Conservation (phyloP, 2,329 filamentous ascomycete genomes). For the Talaromyces amestolkiae region DNA sequence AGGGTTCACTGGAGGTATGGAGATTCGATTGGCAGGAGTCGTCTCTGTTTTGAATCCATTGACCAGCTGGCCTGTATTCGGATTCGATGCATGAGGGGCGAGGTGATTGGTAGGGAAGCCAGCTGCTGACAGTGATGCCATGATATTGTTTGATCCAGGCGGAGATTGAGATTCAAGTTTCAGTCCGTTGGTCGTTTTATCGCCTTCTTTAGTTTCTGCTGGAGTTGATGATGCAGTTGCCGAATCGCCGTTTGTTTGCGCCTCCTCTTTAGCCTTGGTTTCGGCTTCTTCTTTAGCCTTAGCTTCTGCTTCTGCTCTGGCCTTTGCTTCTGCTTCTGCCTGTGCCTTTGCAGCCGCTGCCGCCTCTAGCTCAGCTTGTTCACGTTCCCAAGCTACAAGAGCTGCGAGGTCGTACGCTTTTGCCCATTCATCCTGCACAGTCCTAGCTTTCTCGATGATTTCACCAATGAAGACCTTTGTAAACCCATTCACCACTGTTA, state of each 20-base stretch:
- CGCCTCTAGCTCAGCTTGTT: conserved; percentile 51
- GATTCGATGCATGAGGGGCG: conserved; percentile 23
- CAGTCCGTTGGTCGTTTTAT: conserved; percentile 21
- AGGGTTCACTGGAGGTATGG: conserved; percentile 43
- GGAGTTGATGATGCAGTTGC: background rate
- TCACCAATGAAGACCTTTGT: conserved; percentile 66
- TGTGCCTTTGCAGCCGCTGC: conserved; percentile 26
- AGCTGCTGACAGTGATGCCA: conserved; percentile 20
- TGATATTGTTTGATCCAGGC: conserved; percentile 9
- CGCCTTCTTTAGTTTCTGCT: conserved; percentile 12
- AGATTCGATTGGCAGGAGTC: conserved; percentile 25
- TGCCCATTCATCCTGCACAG: conserved; percentile 57
- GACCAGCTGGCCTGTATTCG: conserved; percentile 26
- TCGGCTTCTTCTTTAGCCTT: conserved; percentile 5
- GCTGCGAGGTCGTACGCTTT: conserved; percentile 53
- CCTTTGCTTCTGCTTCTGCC: conserved; percentile 32
- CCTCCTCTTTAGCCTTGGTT: background rate
- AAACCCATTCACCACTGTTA: conserved; percentile 63
- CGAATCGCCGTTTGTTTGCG: background rate
- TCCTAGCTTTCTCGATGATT: conserved; percentile 63
- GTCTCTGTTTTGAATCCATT: conserved; percentile 19
- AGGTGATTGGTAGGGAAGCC: conserved; percentile 13
- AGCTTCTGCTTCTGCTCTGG: conserved; percentile 22
- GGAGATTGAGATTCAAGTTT: conserved; percentile 27
- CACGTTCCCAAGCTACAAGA: conserved; percentile 55